A percentile compares a stretch with the other conserved stretches of the same genome.
These are phyloP conservation scores for Phytophthora chlamydospora DNA, from an alignment of 352 stramenopile genomes.

Conservation along the genomic window DNA sequence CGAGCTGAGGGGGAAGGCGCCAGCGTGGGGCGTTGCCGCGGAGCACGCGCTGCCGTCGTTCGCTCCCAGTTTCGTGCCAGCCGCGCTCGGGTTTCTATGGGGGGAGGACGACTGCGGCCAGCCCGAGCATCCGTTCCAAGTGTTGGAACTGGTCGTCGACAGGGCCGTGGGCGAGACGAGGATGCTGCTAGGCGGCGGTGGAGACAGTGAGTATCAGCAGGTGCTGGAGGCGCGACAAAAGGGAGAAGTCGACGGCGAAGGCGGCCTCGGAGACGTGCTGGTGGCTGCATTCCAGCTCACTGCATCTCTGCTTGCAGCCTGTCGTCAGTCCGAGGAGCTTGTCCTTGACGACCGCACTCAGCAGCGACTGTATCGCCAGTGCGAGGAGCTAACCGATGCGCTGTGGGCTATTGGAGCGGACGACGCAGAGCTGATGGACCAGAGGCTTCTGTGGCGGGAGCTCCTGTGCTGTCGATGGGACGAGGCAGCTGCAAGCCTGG, in stretches of 20 bases:
- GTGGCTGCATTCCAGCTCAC: conserved; percentile 2
- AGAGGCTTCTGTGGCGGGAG: conserved; percentile 4
- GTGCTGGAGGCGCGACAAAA: not conserved
- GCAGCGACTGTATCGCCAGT: not conserved
- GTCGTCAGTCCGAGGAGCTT: too few relatives aligned
- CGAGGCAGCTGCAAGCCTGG: conserved; percentile 10
- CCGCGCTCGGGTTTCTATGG: conserved; percentile 15
- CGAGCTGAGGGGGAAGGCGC: not conserved
- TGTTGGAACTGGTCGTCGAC: conserved; percentile 12
- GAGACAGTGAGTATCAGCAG: not conserved
- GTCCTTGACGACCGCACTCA: not conserved
- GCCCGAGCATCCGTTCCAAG: conserved; percentile 6
- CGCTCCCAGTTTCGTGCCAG: not conserved
- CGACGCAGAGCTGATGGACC: not conserved
- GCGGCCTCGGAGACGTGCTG: conserved; percentile 6
- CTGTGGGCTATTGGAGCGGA: conserved; percentile 1
- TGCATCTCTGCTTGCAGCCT: not conserved
- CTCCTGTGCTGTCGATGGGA: conserved; percentile 14
- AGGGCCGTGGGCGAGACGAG: not conserved
- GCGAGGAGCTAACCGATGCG: conserved; percentile 3
- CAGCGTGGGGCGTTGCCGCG: not conserved
- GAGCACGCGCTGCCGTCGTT: not conserved
- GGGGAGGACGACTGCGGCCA: not conserved
- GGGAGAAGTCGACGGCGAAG: not conserved
- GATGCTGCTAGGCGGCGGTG: not conserved